Percentiles rank a stretch among this genome's conserved stretches.
phyloP scores from a whole-genome alignment of 495 filamentous ascomycete genomes.

The Wilcoxina mikolae region DNA sequence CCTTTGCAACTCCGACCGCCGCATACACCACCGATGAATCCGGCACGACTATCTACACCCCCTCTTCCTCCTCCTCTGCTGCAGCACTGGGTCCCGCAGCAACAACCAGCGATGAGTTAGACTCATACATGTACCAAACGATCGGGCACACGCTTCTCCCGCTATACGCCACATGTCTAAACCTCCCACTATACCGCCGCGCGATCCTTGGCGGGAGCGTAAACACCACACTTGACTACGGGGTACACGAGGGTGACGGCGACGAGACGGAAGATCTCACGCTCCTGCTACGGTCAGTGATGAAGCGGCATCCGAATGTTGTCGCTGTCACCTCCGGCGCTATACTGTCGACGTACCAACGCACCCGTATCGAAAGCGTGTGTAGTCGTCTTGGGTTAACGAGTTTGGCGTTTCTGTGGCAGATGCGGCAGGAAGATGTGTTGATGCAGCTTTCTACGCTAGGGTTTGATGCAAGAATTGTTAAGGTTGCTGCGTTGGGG shows the following conservation, averaged over 20 bases:
- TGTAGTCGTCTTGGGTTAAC: constrained; percentile 59
- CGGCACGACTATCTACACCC: constrained; percentile 7
- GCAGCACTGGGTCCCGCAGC: neutral
- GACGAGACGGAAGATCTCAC: constrained; percentile 86
- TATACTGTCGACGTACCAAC: constrained; percentile 88
- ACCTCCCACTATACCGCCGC: constrained; percentile 63
- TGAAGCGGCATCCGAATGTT: constrained; percentile 50
- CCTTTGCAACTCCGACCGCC: constrained; percentile 6
- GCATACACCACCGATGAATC: neutral
- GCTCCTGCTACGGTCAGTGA: constrained; percentile 51
- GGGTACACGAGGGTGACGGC: constrained; percentile 3
- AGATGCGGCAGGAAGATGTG: constrained; percentile 53
- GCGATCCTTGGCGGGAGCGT: constrained; percentile 54
- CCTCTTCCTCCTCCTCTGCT: neutral
- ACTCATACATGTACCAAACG: constrained; percentile 99
- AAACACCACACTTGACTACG: constrained; percentile 48
- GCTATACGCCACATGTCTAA: constrained; percentile 62
- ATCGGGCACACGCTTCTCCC: constrained; percentile 80
- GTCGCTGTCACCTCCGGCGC: constrained; percentile 82
- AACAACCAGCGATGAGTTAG: constrained; percentile 39
- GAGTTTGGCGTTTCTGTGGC: constrained; percentile 80
- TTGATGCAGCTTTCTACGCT: constrained; percentile 66
- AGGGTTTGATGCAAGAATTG: constrained; percentile 67
- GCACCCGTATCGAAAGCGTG: constrained; percentile 82
- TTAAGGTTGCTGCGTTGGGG: constrained; percentile 89